These are phyloP conservation scores for Lachancea cidri DNA, from an alignment of 805 yeast genomes.

Conservation along the genomic window DNA sequence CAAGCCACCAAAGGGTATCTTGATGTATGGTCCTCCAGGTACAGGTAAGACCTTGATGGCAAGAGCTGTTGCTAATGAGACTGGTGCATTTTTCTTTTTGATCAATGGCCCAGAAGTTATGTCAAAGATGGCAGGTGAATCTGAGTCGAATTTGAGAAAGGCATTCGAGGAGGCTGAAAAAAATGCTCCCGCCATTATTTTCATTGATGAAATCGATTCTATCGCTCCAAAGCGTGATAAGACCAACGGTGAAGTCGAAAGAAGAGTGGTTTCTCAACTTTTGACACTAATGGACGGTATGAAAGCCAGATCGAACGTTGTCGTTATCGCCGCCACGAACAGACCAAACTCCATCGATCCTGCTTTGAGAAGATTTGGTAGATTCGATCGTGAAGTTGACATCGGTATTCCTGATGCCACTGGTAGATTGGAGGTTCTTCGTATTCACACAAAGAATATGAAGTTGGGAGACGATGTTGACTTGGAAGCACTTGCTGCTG, in stretches of 20 bases:
- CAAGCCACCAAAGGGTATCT: conserved; percentile 96
- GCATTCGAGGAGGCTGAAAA: conserved; percentile 99
- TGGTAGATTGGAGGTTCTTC: conserved; percentile 93
- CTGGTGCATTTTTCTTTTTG: conserved; percentile 97
- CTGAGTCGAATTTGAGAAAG: conserved; percentile 93
- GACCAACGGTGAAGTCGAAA: conserved; percentile 99
- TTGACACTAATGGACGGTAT: conserved; percentile 99
- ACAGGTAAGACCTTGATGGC: conserved; percentile 99
- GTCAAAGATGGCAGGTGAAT: conserved; percentile 99
- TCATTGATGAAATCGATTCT: conserved; percentile 97
- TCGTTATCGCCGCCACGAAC: conserved; percentile 95
- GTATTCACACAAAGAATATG: conserved; percentile 99
- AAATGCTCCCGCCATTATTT: conserved; percentile 95
- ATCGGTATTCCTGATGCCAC: conserved; percentile 96
- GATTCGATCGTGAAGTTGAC: conserved; percentile 88
- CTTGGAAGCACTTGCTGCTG: conserved; percentile 90
- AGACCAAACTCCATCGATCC: conserved; percentile 72
- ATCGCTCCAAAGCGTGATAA: conserved; percentile 99
- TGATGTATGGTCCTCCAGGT: conserved; percentile 99
- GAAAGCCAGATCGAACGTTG: conserved; percentile 98
- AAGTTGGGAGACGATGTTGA: conserved; percentile 93
- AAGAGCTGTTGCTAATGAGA: conserved; percentile 98
- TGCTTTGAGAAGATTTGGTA: conserved; percentile 81
- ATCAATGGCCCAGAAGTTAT: conserved; percentile 99
- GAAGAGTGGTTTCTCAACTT: conserved; percentile 97